Percentiles rank a stretch among this genome's conserved stretches.
Conservation (phyloP, 78 protist genomes). For the Dictyostelium intermedium region DNA sequence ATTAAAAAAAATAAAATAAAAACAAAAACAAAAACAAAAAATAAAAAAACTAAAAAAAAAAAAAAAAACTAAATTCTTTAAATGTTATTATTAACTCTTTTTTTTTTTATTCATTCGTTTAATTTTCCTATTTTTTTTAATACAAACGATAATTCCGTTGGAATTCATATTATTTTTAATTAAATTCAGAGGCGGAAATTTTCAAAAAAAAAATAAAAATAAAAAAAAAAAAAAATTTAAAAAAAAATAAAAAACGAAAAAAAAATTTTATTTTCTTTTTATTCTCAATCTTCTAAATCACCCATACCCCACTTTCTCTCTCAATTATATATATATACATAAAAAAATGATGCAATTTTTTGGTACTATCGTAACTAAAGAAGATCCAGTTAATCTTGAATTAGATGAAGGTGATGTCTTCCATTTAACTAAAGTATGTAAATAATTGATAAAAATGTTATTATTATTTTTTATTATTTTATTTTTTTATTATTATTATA, state of each 20-base stretch:
- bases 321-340: background rate
- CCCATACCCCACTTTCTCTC: background rate
- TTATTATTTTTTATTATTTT: too few relatives aligned
- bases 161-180: background rate
- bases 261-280: background rate
- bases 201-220: background rate
- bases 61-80: background rate
- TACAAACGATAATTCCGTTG: background rate
- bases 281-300: background rate
- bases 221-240: background rate
- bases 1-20: background rate
- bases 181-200: background rate
- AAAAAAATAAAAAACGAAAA: background rate
- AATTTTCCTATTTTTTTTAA: background rate
- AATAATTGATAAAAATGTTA: background rate
- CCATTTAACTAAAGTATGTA: constrained; percentile 10
- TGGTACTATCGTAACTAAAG: background rate
- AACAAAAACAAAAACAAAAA: too few relatives aligned
- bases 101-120: background rate
- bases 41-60: background rate
- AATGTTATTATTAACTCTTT: background rate
- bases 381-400: background rate
- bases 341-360: constrained; percentile 10
- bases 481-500: too few relatives aligned
- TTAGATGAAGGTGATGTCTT: constrained; percentile 21